These are phyloP conservation scores for Mycosphaerella sp. DNA, from an alignment of 2,329 filamentous ascomycete genomes.

Conservation along the genomic window DNA sequence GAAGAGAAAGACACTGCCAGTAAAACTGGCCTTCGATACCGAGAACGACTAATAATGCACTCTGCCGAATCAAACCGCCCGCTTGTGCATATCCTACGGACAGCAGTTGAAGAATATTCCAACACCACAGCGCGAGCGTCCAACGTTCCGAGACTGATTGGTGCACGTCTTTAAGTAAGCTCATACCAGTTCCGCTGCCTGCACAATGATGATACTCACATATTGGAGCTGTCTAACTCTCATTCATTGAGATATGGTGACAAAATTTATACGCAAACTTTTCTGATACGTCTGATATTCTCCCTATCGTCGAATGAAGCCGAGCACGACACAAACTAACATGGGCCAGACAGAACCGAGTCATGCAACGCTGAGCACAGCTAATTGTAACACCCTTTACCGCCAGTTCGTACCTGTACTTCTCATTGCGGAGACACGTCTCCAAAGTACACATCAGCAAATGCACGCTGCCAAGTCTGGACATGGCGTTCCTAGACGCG, in stretches of 20 bases:
- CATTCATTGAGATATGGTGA: conserved; percentile 21
- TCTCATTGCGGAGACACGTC: no score
- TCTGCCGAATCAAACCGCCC: no score
- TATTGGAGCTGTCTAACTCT: conserved; percentile 31
- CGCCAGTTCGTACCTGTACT: no score
- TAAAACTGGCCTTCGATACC: conserved; percentile 33
- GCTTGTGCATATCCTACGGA: no score
- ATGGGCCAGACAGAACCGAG: background rate
- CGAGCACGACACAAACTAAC: background rate
- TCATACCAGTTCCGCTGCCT: background rate
- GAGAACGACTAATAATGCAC: no score
- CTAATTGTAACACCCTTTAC: no score
- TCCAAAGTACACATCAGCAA: no score
- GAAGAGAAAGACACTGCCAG: conserved; percentile 33
- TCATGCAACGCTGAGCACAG: no score
- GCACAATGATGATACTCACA: conserved; percentile 19
- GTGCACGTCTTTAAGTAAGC: background rate
- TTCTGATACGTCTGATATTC: conserved; percentile 3
- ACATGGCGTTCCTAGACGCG: no score
- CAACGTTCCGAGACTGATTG: background rate
- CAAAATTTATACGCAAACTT: conserved; percentile 24
- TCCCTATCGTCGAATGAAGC: background rate
- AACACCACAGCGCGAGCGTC: background rate
- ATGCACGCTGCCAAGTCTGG: no score
- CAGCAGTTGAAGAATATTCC: background rate